Percentiles rank a stretch among this genome's conserved stretches.
phyloP scores from a whole-genome alignment of 176 grass and related monocot genomes.

The Musa schizocarpa region DNA sequence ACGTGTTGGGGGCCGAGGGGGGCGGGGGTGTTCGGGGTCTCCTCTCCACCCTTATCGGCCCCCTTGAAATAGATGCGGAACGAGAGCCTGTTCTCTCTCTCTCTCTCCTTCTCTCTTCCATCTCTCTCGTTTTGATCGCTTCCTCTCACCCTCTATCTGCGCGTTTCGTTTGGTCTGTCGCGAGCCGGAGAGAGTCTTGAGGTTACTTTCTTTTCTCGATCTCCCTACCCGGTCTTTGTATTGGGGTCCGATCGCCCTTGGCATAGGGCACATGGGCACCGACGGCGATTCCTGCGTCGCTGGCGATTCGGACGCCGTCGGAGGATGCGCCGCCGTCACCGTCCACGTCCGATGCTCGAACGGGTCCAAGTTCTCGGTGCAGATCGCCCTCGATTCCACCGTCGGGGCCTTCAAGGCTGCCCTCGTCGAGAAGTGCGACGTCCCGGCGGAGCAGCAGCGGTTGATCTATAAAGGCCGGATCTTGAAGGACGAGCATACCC shows the following conservation, averaged over 20 bases:
- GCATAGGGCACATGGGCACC: not conserved
- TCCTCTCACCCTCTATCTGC: not conserved
- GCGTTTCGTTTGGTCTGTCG: not conserved
- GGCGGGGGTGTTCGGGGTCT: no score
- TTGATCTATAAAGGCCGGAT: constrained; percentile 18
- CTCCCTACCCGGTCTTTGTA: not conserved
- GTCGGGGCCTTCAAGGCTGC: constrained; percentile 1
- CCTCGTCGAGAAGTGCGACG: constrained; percentile 15
- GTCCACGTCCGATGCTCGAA: constrained; percentile 9
- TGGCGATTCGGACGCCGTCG: not conserved
- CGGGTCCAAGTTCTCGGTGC: constrained; percentile 9
- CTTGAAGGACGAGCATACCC: constrained; percentile 6
- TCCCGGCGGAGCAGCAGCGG: constrained; percentile 10
- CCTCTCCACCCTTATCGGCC: no score
- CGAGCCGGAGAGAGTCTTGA: not conserved
- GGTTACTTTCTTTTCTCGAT: not conserved
- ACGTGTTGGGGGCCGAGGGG: no score
- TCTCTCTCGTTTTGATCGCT: no score
- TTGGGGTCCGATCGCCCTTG: not conserved
- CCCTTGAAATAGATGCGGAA: no score
- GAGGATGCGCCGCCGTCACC: not conserved
- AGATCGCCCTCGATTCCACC: not conserved
- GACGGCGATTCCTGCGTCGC: constrained; percentile 3
- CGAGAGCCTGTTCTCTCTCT: no score
- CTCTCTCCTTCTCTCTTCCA: no score